Percentiles rank a stretch among this genome's conserved stretches.
Evolutionary conservation across 345 rosid species (phyloP).

Genomic region (Boechera divaricarpa): DNA sequence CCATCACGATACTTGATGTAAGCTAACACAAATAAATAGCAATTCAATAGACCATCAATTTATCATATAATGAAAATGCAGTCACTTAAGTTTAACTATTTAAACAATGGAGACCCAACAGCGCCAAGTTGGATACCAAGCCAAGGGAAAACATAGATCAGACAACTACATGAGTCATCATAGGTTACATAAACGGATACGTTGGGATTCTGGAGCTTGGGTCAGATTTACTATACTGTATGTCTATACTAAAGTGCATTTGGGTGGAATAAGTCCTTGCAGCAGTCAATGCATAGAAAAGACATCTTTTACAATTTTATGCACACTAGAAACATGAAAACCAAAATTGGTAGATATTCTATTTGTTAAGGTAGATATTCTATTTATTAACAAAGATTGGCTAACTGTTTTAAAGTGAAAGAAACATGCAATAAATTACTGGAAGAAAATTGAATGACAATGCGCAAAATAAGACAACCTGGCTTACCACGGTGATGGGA

Average conservation of each 20-base stretch:
- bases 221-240: not conserved
- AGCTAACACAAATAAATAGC: not conserved
- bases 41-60: slow-evolving; percentile 11
- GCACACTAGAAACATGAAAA: not conserved
- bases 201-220: not conserved
- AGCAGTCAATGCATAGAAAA: not conserved
- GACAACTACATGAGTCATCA: slow-evolving; percentile 3
- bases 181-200: not conserved
- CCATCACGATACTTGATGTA: slow-evolving; percentile 20
- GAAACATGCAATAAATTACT: not conserved
- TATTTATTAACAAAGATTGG: slow-evolving; percentile 11
- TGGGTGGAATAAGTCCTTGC: not conserved
- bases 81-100: not conserved
- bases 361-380: not conserved
- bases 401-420: not conserved
- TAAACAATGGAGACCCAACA: not conserved
- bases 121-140: not conserved
- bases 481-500: slow-evolving; percentile 45
- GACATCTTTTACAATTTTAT: not conserved
- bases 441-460: not conserved
- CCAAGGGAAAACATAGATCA: not conserved
- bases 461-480: not conserved
- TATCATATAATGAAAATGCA: slow-evolving; percentile 15
- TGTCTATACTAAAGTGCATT: not conserved
- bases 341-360: not conserved